Percentiles rank a stretch among this genome's conserved stretches.
Conservation (phyloP, 2,329 filamentous ascomycete genomes). For the Sporothrix pseudoabietina region DNA sequence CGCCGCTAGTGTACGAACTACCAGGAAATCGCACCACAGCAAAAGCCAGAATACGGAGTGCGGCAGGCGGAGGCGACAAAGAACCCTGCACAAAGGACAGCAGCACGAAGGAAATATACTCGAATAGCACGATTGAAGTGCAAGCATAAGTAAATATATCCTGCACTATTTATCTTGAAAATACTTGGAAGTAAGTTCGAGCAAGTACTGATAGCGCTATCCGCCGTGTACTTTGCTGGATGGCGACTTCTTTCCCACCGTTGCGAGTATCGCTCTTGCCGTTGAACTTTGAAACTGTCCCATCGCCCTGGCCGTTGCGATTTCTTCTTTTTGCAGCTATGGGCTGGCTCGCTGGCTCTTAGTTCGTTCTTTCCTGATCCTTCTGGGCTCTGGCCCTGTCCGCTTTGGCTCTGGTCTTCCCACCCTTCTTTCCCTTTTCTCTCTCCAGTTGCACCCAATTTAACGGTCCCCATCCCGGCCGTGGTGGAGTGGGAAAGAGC, state of each 20-base stretch:
- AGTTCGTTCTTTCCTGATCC: background rate
- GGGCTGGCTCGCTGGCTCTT: background rate
- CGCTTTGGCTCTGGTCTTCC: slow-evolving; percentile 3
- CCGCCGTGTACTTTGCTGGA: background rate
- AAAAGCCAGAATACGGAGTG: slow-evolving; percentile 12
- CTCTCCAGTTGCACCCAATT: slow-evolving; percentile 22
- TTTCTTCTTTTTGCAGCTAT: background rate
- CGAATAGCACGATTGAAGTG: background rate
- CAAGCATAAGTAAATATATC: background rate
- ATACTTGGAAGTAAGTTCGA: background rate
- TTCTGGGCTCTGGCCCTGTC: background rate
- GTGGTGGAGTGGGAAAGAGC: background rate
- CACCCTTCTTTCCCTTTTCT: background rate
- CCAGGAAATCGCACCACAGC: slow-evolving; percentile 6
- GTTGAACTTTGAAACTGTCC: slow-evolving; percentile 8
- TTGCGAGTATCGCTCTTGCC: background rate
- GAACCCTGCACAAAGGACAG: background rate
- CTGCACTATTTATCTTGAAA: background rate
- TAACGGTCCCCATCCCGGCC: slow-evolving; percentile 25
- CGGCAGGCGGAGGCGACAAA: background rate
- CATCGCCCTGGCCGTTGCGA: background rate
- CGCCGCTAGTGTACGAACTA: slow-evolving; percentile 2
- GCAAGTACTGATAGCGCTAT: background rate
- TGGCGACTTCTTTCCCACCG: background rate
- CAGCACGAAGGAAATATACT: background rate